Percentiles rank a stretch among this genome's conserved stretches.
Evolutionary conservation across 23 red algal species (phyloP).

Genomic region (Cyanidiococcus yangmingshanensis): DNA sequence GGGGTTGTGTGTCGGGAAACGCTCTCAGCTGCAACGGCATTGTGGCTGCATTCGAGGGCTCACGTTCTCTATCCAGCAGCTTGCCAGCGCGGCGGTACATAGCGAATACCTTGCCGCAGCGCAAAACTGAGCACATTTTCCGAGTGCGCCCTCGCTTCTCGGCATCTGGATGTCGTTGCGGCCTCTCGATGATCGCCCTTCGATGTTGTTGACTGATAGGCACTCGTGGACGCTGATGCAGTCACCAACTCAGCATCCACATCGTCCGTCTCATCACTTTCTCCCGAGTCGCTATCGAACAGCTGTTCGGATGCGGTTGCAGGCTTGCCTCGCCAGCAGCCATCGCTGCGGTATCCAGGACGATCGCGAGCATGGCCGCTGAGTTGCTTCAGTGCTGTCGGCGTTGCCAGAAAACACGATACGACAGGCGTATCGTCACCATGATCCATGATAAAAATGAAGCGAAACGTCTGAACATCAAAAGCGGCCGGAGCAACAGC

Average conservation of each 20-base stretch:
- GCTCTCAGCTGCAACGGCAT: no score
- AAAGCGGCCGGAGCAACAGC: neutral
- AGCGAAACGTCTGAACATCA: slow-evolving; percentile 20
- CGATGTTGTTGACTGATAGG: neutral
- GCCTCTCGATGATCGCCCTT: neutral
- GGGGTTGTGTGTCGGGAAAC: no score
- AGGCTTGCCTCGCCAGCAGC: no score
- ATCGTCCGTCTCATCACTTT: neutral
- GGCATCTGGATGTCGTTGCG: neutral
- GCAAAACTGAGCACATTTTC: neutral
- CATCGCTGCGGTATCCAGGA: neutral
- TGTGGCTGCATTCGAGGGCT: no score
- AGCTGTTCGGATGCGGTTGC: no score
- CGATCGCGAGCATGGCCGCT: neutral
- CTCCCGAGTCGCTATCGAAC: neutral
- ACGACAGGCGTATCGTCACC: neutral
- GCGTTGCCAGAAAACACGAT: neutral
- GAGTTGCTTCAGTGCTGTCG: neutral
- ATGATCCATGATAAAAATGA: neutral
- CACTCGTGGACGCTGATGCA: neutral
- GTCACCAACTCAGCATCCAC: neutral
- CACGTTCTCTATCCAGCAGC: neutral
- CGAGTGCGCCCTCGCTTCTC: neutral
- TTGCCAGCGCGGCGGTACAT: neutral
- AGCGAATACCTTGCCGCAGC: slow-evolving; percentile 20